phyloP scores from a whole-genome alignment of 2,329 filamentous ascomycete species.

The Ceratocystiopsis sp. region DNA sequence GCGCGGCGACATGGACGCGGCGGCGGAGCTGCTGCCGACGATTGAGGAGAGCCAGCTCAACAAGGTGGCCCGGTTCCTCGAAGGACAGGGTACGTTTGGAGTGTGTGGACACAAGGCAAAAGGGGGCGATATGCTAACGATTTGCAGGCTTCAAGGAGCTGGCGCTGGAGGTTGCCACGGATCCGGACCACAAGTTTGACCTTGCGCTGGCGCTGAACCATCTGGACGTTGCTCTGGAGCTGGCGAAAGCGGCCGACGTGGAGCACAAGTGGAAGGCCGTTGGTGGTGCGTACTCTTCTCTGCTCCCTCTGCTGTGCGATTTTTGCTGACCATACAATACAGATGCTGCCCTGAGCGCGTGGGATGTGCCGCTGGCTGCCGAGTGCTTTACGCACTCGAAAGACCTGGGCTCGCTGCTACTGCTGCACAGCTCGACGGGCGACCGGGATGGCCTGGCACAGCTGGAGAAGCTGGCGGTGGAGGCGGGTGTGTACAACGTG shows the following conservation, averaged over 20 bases:
- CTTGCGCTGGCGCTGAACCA: constrained; percentile 70
- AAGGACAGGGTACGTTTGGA: constrained; percentile 55
- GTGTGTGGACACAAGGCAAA: constrained; percentile 17
- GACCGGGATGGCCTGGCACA: constrained; percentile 57
- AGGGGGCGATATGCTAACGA: background rate
- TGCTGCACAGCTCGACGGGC: constrained; percentile 75
- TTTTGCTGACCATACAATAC: background rate
- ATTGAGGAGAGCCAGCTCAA: constrained; percentile 91
- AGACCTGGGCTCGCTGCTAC: constrained; percentile 71
- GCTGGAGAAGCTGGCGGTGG: constrained; percentile 58
- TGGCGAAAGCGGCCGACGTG: constrained; percentile 66
- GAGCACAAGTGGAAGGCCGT: constrained; percentile 99
- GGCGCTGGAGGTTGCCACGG: constrained; percentile 83
- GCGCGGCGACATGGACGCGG: constrained; percentile 81
- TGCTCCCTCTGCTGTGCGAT: background rate
- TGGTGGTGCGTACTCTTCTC: constrained; percentile 24
- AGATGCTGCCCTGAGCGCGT: constrained; percentile 70
- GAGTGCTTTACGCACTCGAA: constrained; percentile 88
- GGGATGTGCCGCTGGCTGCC: constrained; percentile 76
- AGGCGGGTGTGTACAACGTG: constrained; percentile 72
- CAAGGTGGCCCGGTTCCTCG: constrained; percentile 93
- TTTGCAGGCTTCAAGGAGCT: constrained; percentile 51
- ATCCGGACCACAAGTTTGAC: constrained; percentile 93
- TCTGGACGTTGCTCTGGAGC: constrained; percentile 67
- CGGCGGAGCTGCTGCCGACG: constrained; percentile 64